phyloP scores from a whole-genome alignment of 768 basidiomycete species.

The Candolleomyces eurysporus region DNA sequence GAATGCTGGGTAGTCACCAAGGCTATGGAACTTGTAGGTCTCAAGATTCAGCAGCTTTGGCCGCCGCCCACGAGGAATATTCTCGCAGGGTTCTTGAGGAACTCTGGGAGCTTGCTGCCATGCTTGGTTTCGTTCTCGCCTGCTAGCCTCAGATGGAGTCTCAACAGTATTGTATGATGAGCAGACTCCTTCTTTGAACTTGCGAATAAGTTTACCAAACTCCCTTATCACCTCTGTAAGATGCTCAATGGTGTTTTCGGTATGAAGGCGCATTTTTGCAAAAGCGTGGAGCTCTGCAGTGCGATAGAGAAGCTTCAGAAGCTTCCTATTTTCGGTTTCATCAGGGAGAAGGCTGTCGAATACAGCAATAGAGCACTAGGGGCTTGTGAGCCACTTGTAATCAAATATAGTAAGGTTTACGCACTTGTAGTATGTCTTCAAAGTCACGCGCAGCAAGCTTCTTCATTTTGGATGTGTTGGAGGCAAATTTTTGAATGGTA shows the following conservation, averaged over 20 bases:
- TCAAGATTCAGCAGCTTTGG: conserved; percentile 24
- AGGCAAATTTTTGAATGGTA: conserved; percentile 27
- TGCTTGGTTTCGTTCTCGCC: conserved; percentile 18
- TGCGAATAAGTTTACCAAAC: conserved; percentile 27
- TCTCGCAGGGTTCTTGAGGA: background rate
- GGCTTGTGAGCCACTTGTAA: background rate
- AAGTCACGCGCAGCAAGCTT: conserved; percentile 34
- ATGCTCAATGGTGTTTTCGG: conserved; percentile 19
- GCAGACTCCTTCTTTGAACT: conserved; percentile 28
- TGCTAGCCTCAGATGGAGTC: conserved; percentile 35
- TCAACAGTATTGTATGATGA: conserved; percentile 27
- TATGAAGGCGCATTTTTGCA: conserved; percentile 32
- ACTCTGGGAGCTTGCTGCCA: background rate
- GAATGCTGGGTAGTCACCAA: conserved; percentile 31
- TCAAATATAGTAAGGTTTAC: background rate
- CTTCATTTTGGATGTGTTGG: conserved; percentile 30
- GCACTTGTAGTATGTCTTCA: conserved; percentile 39
- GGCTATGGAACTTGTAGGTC: conserved; percentile 37
- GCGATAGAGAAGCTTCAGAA: conserved; percentile 23
- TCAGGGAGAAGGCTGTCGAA: conserved; percentile 35
- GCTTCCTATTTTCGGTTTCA: conserved; percentile 11
- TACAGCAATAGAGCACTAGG: conserved; percentile 32
- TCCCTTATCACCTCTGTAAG: conserved; percentile 23
- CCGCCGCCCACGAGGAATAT: conserved; percentile 2
- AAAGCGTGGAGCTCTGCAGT: conserved; percentile 32